These are phyloP conservation scores for Tremellales sp. DNA, from an alignment of 1,284 basidiomycete genomes.

Conservation along the genomic window DNA sequence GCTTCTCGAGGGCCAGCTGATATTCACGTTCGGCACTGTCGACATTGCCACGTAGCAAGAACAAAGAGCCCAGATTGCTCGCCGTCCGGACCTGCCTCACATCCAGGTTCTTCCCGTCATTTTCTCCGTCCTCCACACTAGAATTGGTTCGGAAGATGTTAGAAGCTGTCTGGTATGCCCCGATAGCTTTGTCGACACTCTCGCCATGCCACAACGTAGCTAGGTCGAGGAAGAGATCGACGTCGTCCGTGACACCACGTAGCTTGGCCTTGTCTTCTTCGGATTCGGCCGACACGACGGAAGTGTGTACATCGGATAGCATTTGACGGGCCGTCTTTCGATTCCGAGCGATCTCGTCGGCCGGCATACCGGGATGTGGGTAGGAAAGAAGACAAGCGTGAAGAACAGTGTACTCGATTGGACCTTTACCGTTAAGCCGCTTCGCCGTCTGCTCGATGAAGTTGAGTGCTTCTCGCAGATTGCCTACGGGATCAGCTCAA, in stretches of 20 bases:
- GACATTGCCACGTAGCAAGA: slow-evolving; percentile 64
- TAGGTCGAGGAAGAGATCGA: slow-evolving; percentile 80
- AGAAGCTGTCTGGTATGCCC: slow-evolving; percentile 70
- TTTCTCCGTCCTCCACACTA: slow-evolving; percentile 9
- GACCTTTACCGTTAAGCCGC: slow-evolving; percentile 42
- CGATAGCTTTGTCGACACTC: slow-evolving; percentile 64
- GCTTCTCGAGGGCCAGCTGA: slow-evolving; percentile 46
- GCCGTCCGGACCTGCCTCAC: slow-evolving; percentile 52
- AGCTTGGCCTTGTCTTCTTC: slow-evolving; percentile 49
- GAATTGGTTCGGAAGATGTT: slow-evolving; percentile 47
- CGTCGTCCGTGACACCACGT: slow-evolving; percentile 64
- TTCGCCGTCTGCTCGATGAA: slow-evolving; percentile 70
- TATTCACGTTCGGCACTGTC: slow-evolving; percentile 52
- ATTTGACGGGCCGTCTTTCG: slow-evolving; percentile 69
- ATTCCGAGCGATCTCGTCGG: slow-evolving; percentile 67
- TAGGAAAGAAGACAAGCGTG: slow-evolving; percentile 79
- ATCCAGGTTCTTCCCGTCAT: slow-evolving; percentile 19
- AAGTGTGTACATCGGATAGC: slow-evolving; percentile 68
- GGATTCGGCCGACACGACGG: slow-evolving; percentile 54
- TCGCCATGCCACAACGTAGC: slow-evolving; percentile 82
- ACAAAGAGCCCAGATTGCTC: slow-evolving; percentile 77
- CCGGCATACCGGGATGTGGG: slow-evolving; percentile 70
- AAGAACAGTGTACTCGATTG: slow-evolving; percentile 75
- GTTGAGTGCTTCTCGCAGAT: slow-evolving; percentile 59
- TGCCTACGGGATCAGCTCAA: no score